Evolutionary conservation across 2,329 filamentous ascomycete genomes (phyloP).

Genomic region (Keithomyces neogunnii): DNA sequence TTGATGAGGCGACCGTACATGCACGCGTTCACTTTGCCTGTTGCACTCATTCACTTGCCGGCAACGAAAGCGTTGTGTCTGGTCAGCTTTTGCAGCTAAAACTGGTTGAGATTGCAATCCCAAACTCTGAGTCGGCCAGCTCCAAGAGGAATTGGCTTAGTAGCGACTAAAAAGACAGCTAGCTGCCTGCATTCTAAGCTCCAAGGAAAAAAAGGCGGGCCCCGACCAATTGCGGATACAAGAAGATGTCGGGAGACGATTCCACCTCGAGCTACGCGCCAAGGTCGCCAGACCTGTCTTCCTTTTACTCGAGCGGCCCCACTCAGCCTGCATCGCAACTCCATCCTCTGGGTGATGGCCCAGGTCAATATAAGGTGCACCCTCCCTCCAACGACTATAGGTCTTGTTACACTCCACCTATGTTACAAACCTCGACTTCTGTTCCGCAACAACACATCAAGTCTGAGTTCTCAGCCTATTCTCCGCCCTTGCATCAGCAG

Average conservation of each 20-base stretch:
- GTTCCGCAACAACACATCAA: conserved; percentile 16
- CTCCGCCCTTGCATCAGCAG: conserved; percentile 12
- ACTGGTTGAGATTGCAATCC: no score
- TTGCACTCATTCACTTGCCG: no score
- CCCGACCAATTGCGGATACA: conserved; percentile 5
- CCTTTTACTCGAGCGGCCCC: conserved; percentile 37
- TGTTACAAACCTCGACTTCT: conserved; percentile 19
- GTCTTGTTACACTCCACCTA: conserved; percentile 17
- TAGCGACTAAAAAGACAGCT: background rate
- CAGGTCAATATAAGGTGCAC: conserved; percentile 24
- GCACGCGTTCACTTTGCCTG: no score
- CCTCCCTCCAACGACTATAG: conserved; percentile 18
- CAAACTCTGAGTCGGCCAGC: no score
- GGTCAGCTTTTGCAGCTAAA: no score
- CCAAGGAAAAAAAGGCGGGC: background rate
- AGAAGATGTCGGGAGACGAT: conserved; percentile 39
- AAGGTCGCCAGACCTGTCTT: conserved; percentile 51
- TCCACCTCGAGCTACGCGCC: conserved; percentile 39
- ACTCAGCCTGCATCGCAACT: conserved; percentile 12
- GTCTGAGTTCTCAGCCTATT: conserved; percentile 16
- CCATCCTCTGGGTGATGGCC: conserved; percentile 12
- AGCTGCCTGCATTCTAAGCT: background rate
- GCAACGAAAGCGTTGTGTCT: no score
- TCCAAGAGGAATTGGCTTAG: no score
- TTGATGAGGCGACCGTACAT: background rate